Base-by-base conservation (phyloP, 164 flowering plant species). In the Litsea cubeba region DNA sequence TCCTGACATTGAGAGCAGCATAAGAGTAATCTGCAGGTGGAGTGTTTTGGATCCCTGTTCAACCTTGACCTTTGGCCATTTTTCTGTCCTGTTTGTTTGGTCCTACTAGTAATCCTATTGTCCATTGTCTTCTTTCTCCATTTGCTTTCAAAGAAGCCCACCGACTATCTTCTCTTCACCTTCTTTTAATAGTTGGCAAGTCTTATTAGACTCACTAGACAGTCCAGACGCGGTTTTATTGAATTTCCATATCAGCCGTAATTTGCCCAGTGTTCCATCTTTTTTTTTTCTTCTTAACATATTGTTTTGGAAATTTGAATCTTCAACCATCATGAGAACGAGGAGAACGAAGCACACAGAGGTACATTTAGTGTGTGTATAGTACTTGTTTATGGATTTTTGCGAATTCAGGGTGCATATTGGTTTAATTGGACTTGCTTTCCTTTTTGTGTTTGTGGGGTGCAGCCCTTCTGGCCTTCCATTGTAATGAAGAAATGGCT, bases 401-500 rank as follows among this genome's bases (percentile, higher is more conserved):
- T 20, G 20, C 32, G 20, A 57, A 15, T 46, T 49, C 17, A 68
- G 12, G 26, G 35, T 15, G 17, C 60, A 15, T 54, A 54, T 15
- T 54, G n/a, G 60, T 54, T 73, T 3, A 50, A 23, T 7, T 70
- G 35, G 14, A 5, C 14, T 23, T 72, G 18, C 32, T 35, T 65
- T 74, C 24, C 10, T 57, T 70, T 24, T 5, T 60, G 18, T 65
- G 40, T 2, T 46, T 71, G 12, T 51, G 57, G 63, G 25, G 18
- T 22, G 46, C 70, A 90, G 95, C 72, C 89, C 28, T 95, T 93
- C 74, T 91, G 96, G 98, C 99, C 98, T 63, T 88, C 97, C 25
- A 72, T 93, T 79, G 90, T 95, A 72, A 89, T 95, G 98, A 95
- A 95, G 82, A 95, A 95, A 85, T 95, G 99, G 99, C 80, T 95